Conservation (phyloP, 805 yeast species). For the Saccharomycopsis olivae region DNA sequence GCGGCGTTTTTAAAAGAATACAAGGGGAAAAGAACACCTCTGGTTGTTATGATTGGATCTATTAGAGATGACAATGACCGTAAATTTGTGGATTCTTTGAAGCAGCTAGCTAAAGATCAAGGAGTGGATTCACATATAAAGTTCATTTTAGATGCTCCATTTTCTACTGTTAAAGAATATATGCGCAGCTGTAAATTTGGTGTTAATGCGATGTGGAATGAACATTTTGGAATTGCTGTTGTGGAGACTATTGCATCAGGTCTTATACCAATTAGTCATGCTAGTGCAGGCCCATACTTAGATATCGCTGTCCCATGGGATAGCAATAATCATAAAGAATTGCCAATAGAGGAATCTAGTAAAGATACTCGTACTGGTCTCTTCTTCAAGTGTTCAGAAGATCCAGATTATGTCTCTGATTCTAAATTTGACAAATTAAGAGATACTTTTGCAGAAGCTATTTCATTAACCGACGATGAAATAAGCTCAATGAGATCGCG, state of each 20-base stretch:
- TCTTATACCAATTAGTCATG: conserved; percentile 80
- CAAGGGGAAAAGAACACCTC: conserved; percentile 27
- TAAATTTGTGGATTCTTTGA: conserved; percentile 40
- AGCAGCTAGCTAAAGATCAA: conserved; percentile 32
- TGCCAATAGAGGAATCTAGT: conserved; percentile 29
- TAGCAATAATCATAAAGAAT: conserved; percentile 21
- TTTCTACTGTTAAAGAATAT: conserved; percentile 44
- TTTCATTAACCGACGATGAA: conserved; percentile 28
- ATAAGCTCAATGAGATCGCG: conserved; percentile 33
- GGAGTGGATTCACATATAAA: conserved; percentile 34
- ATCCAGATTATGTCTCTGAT: conserved; percentile 55
- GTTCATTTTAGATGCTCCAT: conserved; percentile 67
- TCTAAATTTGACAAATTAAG: conserved; percentile 35
- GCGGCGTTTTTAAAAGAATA: conserved; percentile 34
- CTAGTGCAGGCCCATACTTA: conserved; percentile 86
- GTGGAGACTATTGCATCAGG: conserved; percentile 89
- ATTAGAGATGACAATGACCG: conserved; percentile 65
- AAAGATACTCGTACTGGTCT: conserved; percentile 49
- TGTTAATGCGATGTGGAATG: conserved; percentile 98
- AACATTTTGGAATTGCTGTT: conserved; percentile 95
- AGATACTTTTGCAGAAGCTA: conserved; percentile 36
- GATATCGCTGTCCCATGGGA: conserved; percentile 70
- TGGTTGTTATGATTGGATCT: conserved; percentile 71
- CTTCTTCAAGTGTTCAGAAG: conserved; percentile 60
- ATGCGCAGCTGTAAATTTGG: conserved; percentile 59